Evolutionary conservation across 805 yeast genomes (phyloP), one percentile per base, ranked within the genome.

Genomic region (Saturnispora halmiae): DNA sequence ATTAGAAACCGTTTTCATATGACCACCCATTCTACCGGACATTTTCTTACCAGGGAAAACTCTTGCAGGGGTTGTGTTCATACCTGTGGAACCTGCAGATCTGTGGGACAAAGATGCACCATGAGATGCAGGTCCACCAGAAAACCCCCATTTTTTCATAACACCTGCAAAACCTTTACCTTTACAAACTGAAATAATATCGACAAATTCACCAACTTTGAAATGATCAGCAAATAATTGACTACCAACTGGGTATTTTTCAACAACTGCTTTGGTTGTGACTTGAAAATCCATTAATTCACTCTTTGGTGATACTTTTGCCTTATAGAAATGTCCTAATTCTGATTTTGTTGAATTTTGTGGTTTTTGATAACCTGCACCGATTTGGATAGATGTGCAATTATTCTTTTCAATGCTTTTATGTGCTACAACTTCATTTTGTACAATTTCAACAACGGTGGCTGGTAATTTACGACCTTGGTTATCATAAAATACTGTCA

Each of bases 91-190:
- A 73, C 98, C 98, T 54, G 94, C 95, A 43, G 87, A 79, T 72
- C 98, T 82, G 61, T 92, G 97, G 28, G 90, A 81, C 37, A 74
- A 68, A 22, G 98, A 85, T 20, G 84, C 88, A 82, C 98, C 98
- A 62, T 92, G 98, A 1, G 96, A 72, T 6, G 96, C 96, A 32
- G 77, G 74, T 61, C 83, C 75, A 71, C 98, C 98, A 34, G 66
- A 67, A 65, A 90, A 92, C 10, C 85, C 83, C 69, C 82, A 82
- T 64, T 95, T 79, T 61, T 90, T 90, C 96, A 92, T 92, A 19
- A 90, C 97, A 76, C 98, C 98, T 18, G 88, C 85, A 60, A 86
- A 86, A 9, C 98, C 98, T 63, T 92, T 92, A 64, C 98, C 98
- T 60, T 86, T 90, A 39, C 88, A 70, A 15, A 72, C 70, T 13